A percentile compares a stretch with the other conserved stretches of the same genome.
Conservation (phyloP, 257 asterid genomes). For the Nemophila menziesii region DNA sequence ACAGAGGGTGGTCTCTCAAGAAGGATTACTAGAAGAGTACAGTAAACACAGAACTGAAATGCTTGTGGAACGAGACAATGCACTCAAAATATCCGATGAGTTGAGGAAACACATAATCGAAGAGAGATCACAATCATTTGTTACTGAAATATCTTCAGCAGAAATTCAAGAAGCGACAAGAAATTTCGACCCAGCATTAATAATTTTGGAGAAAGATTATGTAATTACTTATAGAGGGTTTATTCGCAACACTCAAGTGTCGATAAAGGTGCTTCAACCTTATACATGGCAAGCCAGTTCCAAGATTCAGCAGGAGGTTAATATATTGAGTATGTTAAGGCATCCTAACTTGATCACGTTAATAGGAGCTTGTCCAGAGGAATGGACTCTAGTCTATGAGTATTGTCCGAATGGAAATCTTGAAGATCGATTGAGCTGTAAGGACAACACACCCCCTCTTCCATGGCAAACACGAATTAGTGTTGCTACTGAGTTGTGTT, state of each 20-base stretch:
- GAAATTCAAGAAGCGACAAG: slow-evolving; percentile 76
- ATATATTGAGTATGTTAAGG: slow-evolving; percentile 68
- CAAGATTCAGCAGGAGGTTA: slow-evolving; percentile 82
- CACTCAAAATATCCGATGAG: slow-evolving; percentile 48
- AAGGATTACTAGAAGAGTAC: slow-evolving; percentile 62
- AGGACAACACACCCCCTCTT: slow-evolving; percentile 67
- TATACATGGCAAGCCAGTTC: slow-evolving; percentile 58
- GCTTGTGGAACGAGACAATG: slow-evolving; percentile 52
- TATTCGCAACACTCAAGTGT: slow-evolving; percentile 70
- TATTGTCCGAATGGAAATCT: slow-evolving; percentile 84
- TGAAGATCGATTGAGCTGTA: slow-evolving; percentile 83
- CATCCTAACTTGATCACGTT: slow-evolving; percentile 80
- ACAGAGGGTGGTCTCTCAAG: slow-evolving; percentile 61
- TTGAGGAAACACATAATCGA: slow-evolving; percentile 38
- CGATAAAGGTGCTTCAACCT: slow-evolving; percentile 59
- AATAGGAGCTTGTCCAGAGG: slow-evolving; percentile 81
- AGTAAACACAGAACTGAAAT: slow-evolving; percentile 63
- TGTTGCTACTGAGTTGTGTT: slow-evolving; percentile 81
- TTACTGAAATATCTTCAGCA: slow-evolving; percentile 43
- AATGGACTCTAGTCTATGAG: slow-evolving; percentile 68
- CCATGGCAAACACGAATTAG: slow-evolving; percentile 83
- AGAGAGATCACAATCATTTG: slow-evolving; percentile 35
- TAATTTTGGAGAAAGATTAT: slow-evolving; percentile 78
- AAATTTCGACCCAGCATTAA: slow-evolving; percentile 41
- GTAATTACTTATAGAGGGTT: slow-evolving; percentile 61